A percentile compares a stretch with the other conserved stretches of the same genome.
Conservation (phyloP, 768 basidiomycete genomes). For the Candolleomyces aberdarensis region DNA sequence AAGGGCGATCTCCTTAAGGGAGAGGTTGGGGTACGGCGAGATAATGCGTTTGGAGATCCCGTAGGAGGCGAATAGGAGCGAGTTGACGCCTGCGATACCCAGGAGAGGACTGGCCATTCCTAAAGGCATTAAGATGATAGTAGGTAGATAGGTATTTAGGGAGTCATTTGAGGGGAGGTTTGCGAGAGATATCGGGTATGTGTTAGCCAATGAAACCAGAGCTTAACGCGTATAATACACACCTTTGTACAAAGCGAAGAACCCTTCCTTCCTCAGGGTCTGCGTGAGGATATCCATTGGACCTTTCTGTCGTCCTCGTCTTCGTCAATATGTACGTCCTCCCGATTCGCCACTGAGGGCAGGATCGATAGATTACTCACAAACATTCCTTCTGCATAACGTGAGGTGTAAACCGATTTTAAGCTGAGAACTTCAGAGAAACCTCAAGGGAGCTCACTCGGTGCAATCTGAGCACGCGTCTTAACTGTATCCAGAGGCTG, state of each 20-base stretch:
- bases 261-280: slow-evolving; percentile 85
- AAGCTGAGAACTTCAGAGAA: slow-evolving; percentile 5
- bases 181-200: too few species aligned
- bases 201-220: background rate
- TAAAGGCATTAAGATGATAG: background rate
- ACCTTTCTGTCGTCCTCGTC: slow-evolving; percentile 58
- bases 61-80: slow-evolving; percentile 90
- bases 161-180: too few species aligned
- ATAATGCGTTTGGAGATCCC: slow-evolving; percentile 76
- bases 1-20: slow-evolving; percentile 72
- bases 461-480: slow-evolving; percentile 84
- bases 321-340: background rate
- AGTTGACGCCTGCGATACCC: slow-evolving; percentile 95
- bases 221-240: slow-evolving; percentile 6
- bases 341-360: background rate
- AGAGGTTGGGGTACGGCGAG: slow-evolving; percentile 85
- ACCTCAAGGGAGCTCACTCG: slow-evolving; percentile 47
- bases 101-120: slow-evolving; percentile 90
- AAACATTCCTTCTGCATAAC: slow-evolving; percentile 73
- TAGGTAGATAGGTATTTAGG: background rate
- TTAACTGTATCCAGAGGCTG: slow-evolving; percentile 89
- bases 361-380: slow-evolving; percentile 42
- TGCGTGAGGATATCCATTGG: slow-evolving; percentile 87
- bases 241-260: slow-evolving; percentile 96
- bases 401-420: background rate